Evolutionary conservation across 1,284 basidiomycete genomes (phyloP), one percentile per base, ranked within the genome.

Genomic region (Boletellus sp.): DNA sequence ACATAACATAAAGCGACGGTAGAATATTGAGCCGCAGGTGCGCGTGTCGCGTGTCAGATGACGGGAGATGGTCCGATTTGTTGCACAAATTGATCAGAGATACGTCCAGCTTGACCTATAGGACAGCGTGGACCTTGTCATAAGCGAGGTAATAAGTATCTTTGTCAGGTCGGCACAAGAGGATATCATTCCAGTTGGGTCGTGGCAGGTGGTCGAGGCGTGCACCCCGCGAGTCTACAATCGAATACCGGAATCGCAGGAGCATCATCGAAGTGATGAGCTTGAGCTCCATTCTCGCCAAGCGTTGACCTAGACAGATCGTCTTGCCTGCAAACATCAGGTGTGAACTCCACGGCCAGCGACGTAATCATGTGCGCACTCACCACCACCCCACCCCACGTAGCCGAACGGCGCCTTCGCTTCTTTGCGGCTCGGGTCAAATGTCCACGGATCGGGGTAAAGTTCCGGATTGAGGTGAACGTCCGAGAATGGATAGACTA

Each of bases 321-420:
- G 80, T 85, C 62, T 79, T 83, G 12, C 86, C 86, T 89, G 60
- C 51, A 53, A 61, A 50, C 26, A 55, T 33, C 54, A 46, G 51
- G 46, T 57, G 58, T 56, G 50, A 57, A 49, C 45, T 50, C 54
- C 48, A 39, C 53, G 30, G 49, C 43, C 36, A 52, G 24, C 44
- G 44, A 62, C 55, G 60, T 63, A 58, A 60, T 63, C 57, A 60
- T 53, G 10, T 53, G 61, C 52, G 52, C 41, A 72, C 80, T 63
- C 64, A 88, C 86, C 86, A 71, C 80, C 85, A 52, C 87, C 86
- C 85, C 85, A 89, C 36, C 86, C 86, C 47, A 89, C 74, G 63
- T 85, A 89, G 54, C 75, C 71, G 65, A 81, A 80, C 53, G 79
- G 76, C 52, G 71, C 71, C 57, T 79, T 79, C 45, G 67, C 68